Conservation (phyloP, 768 basidiomycete genomes). For the Agaricus bisporus region DNA sequence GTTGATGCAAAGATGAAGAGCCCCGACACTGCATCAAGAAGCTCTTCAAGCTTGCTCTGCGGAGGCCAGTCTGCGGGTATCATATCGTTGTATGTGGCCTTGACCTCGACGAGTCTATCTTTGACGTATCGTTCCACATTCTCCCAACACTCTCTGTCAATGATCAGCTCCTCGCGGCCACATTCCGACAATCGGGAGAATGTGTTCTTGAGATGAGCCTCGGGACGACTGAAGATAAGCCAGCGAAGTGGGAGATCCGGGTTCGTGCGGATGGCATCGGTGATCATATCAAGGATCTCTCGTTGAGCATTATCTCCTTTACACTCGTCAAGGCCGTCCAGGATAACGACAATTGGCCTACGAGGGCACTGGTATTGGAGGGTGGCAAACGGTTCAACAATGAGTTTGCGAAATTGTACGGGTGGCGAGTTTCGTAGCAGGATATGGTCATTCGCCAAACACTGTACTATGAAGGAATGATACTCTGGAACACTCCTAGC, state of each 20-base stretch:
- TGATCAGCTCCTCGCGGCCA: background rate
- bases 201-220: background rate
- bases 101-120: background rate
- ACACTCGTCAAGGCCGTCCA: background rate
- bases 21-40: background rate
- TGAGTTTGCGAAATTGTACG: background rate
- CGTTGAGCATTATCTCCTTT: background rate
- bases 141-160: background rate
- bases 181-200: background rate
- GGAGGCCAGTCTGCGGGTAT: background rate
- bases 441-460: background rate
- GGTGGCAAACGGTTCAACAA: background rate
- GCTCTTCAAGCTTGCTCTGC: background rate
- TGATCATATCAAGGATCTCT: background rate
- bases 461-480: background rate
- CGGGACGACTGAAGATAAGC: background rate
- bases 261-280: background rate
- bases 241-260: background rate
- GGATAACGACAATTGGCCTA: background rate
- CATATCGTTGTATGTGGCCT: background rate
- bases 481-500: background rate
- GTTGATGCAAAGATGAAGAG: background rate
- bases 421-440: background rate
- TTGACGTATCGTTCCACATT: background rate
- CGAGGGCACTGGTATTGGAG: background rate